phyloP scores from a whole-genome alignment of 2,329 filamentous ascomycete genomes.

The Rutstroemia sydowiana region DNA sequence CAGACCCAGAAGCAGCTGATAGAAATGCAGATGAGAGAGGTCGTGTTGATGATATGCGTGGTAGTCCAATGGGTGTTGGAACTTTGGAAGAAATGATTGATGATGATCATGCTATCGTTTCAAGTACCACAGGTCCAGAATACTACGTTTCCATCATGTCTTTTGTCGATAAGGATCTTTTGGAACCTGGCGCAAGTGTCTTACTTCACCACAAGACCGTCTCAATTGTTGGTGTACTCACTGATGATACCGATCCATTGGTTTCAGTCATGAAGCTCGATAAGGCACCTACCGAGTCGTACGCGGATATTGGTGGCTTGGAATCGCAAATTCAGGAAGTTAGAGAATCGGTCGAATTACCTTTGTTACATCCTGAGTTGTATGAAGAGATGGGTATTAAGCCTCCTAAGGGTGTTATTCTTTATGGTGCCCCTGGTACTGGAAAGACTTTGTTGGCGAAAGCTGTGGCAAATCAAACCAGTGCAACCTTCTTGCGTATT shows the following conservation, averaged over 20 bases:
- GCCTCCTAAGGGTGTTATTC: conserved; percentile 96
- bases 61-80: conserved; percentile 96
- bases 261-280: conserved; percentile 99
- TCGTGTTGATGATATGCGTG: conserved; percentile 95
- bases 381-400: conserved; percentile 99
- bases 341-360: conserved; percentile 91
- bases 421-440: conserved; percentile 94
- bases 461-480: conserved; percentile 98
- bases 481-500: conserved; percentile 93
- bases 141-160: conserved; percentile 99
- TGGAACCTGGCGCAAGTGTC: conserved; percentile 93
- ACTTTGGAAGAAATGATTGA: conserved; percentile 98
- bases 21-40: conserved; percentile 90
- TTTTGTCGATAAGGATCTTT: conserved; percentile 96
- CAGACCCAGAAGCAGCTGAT: conserved; percentile 69
- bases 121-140: conserved; percentile 91
- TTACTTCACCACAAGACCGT: conserved; percentile 96
- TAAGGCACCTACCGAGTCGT: conserved; percentile 96
- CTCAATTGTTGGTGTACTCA: conserved; percentile 93
- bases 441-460: conserved; percentile 95
- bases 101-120: conserved; percentile 97
- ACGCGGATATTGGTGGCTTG: conserved; percentile 95
- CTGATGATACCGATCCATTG: conserved; percentile 88
- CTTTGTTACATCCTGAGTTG: conserved; percentile 87
- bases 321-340: conserved; percentile 97